Conservation (phyloP, 305 asterid genomes). For the Fraxinus ornus region DNA sequence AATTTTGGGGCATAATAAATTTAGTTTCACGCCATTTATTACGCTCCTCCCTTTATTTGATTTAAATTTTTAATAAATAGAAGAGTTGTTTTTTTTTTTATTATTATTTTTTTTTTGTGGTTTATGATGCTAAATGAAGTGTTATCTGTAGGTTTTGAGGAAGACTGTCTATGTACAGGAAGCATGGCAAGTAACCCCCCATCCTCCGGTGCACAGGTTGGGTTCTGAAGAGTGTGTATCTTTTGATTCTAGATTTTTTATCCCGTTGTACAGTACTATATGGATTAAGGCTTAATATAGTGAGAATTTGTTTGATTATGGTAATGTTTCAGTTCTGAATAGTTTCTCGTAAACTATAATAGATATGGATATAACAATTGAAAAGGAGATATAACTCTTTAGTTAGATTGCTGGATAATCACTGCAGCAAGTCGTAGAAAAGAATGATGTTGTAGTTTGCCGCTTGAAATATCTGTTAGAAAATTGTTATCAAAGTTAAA, state of each 20-base stretch:
- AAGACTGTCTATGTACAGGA: constrained; percentile 28
- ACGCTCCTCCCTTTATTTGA: background rate
- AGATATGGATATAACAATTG: background rate
- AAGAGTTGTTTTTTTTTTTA: background rate
- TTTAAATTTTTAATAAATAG: background rate
- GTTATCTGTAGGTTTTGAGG: constrained; percentile 30
- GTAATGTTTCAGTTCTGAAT: background rate
- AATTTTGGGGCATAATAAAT: background rate
- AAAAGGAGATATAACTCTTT: background rate
- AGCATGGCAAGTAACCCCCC: constrained; percentile 74
- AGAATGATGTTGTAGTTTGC: background rate
- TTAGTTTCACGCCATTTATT: background rate
- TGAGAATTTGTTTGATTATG: background rate
- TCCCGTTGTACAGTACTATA: background rate
- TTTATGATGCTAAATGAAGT: constrained; percentile 9
- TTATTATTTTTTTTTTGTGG: background rate
- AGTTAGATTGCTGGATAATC: background rate
- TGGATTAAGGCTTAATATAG: background rate
- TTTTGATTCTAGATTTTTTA: background rate
- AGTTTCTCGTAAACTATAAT: background rate
- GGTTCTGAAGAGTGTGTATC: background rate
- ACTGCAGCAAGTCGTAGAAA: background rate
- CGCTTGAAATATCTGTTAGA: constrained; percentile 1
- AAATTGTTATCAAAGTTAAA: background rate
- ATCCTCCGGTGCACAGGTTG: constrained; percentile 80